Evolutionary conservation across 441 rosid genomes (phyloP).

Genomic region (Gossypium schwendimanii): DNA sequence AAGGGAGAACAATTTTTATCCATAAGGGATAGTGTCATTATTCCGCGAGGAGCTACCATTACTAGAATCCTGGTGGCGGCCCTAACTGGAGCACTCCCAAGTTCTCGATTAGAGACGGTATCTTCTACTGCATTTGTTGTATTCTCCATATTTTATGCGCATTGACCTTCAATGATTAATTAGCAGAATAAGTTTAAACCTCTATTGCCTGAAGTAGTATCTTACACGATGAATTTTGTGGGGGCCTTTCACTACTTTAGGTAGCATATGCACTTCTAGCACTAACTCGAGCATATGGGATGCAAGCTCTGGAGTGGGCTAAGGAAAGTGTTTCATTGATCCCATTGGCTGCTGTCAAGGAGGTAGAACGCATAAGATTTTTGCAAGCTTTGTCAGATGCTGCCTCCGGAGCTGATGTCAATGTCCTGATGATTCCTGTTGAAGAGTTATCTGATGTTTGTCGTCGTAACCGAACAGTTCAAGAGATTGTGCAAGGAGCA

Average conservation of each 20-base stretch:
- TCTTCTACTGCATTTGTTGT: neutral
- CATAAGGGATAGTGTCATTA: constrained; percentile 58
- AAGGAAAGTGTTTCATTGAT: constrained; percentile 56
- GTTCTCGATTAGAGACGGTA: constrained; percentile 90
- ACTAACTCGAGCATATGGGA: constrained; percentile 57
- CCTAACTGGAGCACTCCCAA: constrained; percentile 91
- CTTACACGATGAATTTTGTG: neutral
- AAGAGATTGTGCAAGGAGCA: constrained; percentile 86
- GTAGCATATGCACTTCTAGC: constrained; percentile 74
- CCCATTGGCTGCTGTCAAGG: constrained; percentile 70
- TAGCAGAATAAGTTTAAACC: neutral
- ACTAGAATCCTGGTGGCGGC: constrained; percentile 80
- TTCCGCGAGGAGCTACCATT: constrained; percentile 80
- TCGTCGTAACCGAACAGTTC: constrained; percentile 83
- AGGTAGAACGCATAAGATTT: constrained; percentile 62
- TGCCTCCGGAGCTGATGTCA: constrained; percentile 67
- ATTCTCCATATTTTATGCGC: neutral
- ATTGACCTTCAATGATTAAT: neutral
- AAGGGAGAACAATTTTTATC: constrained; percentile 56
- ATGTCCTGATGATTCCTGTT: constrained; percentile 46
- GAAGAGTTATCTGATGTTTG: constrained; percentile 92
- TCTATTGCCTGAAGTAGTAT: neutral
- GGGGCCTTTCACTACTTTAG: constrained; percentile 25
- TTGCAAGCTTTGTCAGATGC: constrained; percentile 66
- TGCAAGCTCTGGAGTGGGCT: constrained; percentile 76